Conservation (phyloP, 1,139 yeast genomes). For the Protomyces arabidopsidicola region DNA sequence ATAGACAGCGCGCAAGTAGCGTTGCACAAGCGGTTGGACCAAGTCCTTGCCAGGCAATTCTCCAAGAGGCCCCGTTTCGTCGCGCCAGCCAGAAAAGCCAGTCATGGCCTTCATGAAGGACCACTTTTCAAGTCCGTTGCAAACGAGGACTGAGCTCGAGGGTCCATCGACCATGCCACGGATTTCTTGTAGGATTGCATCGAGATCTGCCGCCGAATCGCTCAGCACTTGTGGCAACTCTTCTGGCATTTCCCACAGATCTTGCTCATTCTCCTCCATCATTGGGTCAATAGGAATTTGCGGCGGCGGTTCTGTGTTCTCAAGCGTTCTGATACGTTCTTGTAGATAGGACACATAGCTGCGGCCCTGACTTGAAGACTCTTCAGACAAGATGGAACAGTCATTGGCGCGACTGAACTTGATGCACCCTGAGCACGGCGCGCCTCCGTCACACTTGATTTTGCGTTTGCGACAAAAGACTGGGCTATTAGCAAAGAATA, state of each 20-base stretch:
- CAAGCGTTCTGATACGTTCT: slow-evolving; percentile 18
- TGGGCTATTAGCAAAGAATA: not conserved
- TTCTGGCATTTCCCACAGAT: not conserved
- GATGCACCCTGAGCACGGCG: slow-evolving; percentile 23
- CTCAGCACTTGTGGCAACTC: not conserved
- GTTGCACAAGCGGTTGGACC: slow-evolving; percentile 13
- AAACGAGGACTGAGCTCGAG: not conserved
- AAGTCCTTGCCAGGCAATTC: not conserved
- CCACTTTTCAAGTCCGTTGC: not conserved
- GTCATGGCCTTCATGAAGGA: not conserved
- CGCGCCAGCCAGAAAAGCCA: slow-evolving; percentile 16
- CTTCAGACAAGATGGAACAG: slow-evolving; percentile 24
- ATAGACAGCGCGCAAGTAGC: slow-evolving; percentile 2
- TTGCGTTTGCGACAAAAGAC: slow-evolving; percentile 25
- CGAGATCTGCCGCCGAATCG: not conserved
- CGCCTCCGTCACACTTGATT: slow-evolving; percentile 25
- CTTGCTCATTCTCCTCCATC: not conserved
- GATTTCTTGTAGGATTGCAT: not conserved
- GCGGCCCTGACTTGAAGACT: slow-evolving; percentile 24
- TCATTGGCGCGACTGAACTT: slow-evolving; percentile 14
- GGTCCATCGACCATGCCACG: not conserved
- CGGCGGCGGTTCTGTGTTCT: not conserved
- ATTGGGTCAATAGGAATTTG: not conserved
- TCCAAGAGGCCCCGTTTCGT: slow-evolving; percentile 21
- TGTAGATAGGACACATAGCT: slow-evolving; percentile 24